A percentile compares a stretch with the other conserved stretches of the same genome.
phyloP scores from a whole-genome alignment of 129 eudicot species.

The Chrysanthemum lavandulifolium region DNA sequence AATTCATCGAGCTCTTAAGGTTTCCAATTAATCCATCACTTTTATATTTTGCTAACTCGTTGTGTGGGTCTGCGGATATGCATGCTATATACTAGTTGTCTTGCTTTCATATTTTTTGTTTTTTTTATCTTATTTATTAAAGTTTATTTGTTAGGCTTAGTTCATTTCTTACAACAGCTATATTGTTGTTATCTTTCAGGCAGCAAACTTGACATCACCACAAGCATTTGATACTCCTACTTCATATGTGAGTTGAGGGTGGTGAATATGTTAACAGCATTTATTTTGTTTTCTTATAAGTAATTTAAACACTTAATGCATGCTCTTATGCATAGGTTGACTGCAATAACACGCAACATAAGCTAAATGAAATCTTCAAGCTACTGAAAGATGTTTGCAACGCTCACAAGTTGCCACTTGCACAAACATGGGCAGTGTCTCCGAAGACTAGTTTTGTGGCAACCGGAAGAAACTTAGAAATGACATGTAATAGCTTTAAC shows the following conservation, averaged over 20 bases:
- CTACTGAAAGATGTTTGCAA: constrained; percentile 6
- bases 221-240: constrained; percentile 1
- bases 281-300: not conserved
- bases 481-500: constrained; percentile 7
- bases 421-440: constrained; percentile 8
- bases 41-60: not conserved
- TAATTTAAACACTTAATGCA: not conserved
- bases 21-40: not conserved
- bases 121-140: too few species aligned
- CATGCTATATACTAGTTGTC: not conserved
- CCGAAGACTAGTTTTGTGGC: constrained; percentile 5
- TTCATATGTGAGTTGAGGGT: not conserved
- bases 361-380: constrained; percentile 13
- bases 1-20: constrained; percentile 8
- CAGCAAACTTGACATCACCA: constrained; percentile 13
- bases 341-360: not conserved
- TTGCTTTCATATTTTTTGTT: too few species aligned
- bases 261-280: not conserved
- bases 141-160: too few species aligned
- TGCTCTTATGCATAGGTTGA: not conserved
- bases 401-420: constrained; percentile 11
- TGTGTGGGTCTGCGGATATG: not conserved
- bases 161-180: not conserved
- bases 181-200: constrained; percentile 13
- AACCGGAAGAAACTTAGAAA: not conserved